A percentile compares a stretch with the other conserved stretches of the same genome.
Evolutionary conservation across 768 basidiomycete genomes (phyloP).

Genomic region (Neoboletus magnificus): DNA sequence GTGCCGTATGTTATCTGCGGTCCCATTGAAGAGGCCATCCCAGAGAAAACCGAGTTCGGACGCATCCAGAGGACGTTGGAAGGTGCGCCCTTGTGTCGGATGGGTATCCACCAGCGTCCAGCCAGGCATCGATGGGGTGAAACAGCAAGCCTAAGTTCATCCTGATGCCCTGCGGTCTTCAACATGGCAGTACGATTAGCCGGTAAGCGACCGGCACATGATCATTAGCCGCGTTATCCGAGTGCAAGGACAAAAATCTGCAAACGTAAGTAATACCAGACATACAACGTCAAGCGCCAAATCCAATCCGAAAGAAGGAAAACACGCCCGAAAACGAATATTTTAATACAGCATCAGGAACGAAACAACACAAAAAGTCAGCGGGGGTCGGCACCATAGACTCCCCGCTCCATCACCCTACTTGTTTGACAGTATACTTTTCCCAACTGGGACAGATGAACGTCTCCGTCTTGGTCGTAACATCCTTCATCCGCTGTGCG

Average conservation of each 20-base stretch:
- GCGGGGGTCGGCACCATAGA: not conserved
- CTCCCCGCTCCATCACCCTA: constrained; percentile 6
- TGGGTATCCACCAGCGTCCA: constrained; percentile 13
- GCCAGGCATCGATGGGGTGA: constrained; percentile 5
- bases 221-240: not conserved
- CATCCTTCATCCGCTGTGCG: constrained; percentile 26
- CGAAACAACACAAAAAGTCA: not conserved
- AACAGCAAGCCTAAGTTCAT: not conserved
- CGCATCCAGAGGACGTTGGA: constrained; percentile 38
- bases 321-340: not conserved
- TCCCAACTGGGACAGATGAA: constrained; percentile 64
- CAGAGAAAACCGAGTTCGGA: constrained; percentile 42
- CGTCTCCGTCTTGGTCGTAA: constrained; percentile 41
- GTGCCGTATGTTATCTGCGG: constrained; percentile 41
- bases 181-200: too few species aligned
- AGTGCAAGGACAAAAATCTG: not conserved
- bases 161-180: not conserved
- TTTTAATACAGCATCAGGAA: not conserved
- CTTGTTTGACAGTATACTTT: constrained; percentile 51
- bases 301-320: not conserved
- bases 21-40: constrained; percentile 40
- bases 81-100: constrained; percentile 9
- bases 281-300: not conserved
- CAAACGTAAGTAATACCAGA: not conserved
- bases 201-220: too few species aligned